A percentile compares a stretch with the other conserved stretches of the same genome.
phyloP scores from a whole-genome alignment of 108 stramenopile genomes.

The Hondaea fermentalgiana region DNA sequence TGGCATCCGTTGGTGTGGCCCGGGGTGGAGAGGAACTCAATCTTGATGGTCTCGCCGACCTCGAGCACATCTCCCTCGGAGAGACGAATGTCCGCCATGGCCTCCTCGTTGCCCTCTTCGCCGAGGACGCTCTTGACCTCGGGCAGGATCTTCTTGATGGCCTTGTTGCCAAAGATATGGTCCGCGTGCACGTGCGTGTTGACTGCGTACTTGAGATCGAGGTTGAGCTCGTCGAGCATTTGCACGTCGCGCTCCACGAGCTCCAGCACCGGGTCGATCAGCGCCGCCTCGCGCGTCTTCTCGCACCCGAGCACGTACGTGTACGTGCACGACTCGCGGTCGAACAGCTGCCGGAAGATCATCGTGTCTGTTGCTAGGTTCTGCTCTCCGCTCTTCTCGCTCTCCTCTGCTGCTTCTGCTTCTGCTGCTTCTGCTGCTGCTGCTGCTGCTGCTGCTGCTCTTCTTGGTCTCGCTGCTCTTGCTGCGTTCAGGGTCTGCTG shows the following conservation, averaged over 20 bases:
- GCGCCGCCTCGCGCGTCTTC: conserved; percentile 65
- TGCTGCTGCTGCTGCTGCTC: neutral
- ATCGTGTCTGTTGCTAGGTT: neutral
- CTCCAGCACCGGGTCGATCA: conserved; percentile 82
- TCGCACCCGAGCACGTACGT: conserved; percentile 74
- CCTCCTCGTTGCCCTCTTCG: conserved; percentile 40
- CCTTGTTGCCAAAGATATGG: conserved; percentile 71
- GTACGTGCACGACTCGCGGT: conserved; percentile 70
- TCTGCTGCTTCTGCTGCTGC: neutral
- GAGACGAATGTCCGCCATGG: conserved; percentile 60
- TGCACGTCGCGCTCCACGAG: conserved; percentile 87
- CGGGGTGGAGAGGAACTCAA: conserved; percentile 65
- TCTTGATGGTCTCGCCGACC: conserved; percentile 54
- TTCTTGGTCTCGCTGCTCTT: neutral
- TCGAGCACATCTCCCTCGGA: conserved; percentile 54
- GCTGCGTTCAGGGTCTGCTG: neutral
- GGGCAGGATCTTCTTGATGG: conserved; percentile 54
- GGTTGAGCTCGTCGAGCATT: conserved; percentile 52
- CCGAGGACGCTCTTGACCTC: conserved; percentile 67
- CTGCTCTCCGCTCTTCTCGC: neutral
- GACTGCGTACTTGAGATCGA: conserved; percentile 62
- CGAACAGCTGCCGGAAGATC: conserved; percentile 76
- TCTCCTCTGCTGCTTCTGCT: neutral
- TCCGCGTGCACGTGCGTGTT: conserved; percentile 80
- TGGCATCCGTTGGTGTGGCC: conserved; percentile 79